These are phyloP conservation scores for Eragrostis curvula DNA, from an alignment of 176 grass and related monocot genomes.

Conservation along the genomic window DNA sequence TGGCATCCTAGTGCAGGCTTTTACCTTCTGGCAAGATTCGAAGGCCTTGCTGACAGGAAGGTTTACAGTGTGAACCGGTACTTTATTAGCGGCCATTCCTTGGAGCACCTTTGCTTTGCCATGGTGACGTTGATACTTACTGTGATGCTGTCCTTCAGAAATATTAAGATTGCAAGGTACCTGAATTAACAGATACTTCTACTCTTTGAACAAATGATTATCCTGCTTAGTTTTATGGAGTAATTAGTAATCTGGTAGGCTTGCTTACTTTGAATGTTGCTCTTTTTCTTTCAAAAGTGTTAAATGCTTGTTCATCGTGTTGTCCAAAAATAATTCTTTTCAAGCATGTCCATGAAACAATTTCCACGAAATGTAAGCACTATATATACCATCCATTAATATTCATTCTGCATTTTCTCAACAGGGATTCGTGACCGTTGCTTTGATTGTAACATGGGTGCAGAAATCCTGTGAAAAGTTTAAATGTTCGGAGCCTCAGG, in stretches of 20 bases:
- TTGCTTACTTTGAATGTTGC: neutral
- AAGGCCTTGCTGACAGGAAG: constrained; percentile 87
- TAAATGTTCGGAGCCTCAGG: neutral
- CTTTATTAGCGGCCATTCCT: constrained; percentile 92
- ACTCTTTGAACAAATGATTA: constrained; percentile 6
- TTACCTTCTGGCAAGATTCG: constrained; percentile 91
- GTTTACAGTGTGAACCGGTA: constrained; percentile 89
- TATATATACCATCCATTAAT: constrained; percentile 6
- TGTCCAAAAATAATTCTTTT: neutral
- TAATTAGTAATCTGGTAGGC: neutral
- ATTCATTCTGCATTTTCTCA: constrained; percentile 18
- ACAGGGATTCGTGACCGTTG: constrained; percentile 44
- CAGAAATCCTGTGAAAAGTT: neutral
- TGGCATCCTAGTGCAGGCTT: constrained; percentile 57
- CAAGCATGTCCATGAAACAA: neutral
- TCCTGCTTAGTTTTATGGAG: neutral
- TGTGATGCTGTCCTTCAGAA: constrained; percentile 94
- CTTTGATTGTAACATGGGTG: constrained; percentile 17
- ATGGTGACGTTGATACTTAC: constrained; percentile 83
- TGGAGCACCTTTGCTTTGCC: constrained; percentile 93
- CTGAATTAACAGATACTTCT: constrained; percentile 14
- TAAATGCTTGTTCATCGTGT: neutral
- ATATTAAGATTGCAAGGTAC: constrained; percentile 90
- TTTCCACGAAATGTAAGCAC: constrained; percentile 1
- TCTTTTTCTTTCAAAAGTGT: constrained; percentile 9